These are phyloP conservation scores for Xylariaceae sp. DNA, from an alignment of 2,329 filamentous ascomycete species.

Conservation along the genomic window DNA sequence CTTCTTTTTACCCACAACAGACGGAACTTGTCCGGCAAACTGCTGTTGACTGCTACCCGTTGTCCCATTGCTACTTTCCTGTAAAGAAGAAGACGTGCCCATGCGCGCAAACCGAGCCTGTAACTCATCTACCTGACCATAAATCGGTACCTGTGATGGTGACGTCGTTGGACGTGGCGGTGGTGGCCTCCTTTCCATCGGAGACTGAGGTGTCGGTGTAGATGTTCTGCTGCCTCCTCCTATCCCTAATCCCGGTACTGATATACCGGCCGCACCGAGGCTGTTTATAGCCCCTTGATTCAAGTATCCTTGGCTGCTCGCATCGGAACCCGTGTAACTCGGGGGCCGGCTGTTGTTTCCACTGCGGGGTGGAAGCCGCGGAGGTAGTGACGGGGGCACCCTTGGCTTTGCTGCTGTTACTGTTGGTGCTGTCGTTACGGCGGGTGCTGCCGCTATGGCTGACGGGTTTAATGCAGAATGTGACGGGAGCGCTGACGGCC, in stretches of 20 bases:
- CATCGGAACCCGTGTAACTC: constrained; percentile 19
- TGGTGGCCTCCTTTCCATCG: constrained; percentile 26
- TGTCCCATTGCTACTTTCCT: not conserved
- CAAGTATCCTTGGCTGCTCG: constrained; percentile 31
- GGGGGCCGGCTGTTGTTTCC: constrained; percentile 42
- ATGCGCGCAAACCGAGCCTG: constrained; percentile 61
- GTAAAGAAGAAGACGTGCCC: constrained; percentile 27
- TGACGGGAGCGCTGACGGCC: constrained; percentile 25
- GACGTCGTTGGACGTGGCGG: constrained; percentile 21
- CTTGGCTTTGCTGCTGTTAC: constrained; percentile 11
- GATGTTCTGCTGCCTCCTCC: constrained; percentile 33
- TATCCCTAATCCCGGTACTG: constrained; percentile 73
- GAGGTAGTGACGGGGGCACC: constrained; percentile 53
- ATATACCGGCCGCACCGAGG: constrained; percentile 68
- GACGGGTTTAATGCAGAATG: not conserved
- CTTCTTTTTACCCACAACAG: constrained; percentile 44
- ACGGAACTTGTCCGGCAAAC: constrained; percentile 2
- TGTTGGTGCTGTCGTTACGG: not conserved
- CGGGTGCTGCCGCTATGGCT: not conserved
- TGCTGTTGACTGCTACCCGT: constrained; percentile 38
- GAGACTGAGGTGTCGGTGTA: constrained; percentile 27
- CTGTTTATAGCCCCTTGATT: constrained; percentile 58
- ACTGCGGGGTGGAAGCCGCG: constrained; percentile 64
- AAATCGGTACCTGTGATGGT: constrained; percentile 10
- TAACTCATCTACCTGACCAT: constrained; percentile 55